phyloP scores from a whole-genome alignment of 129 eudicot species.

The Solidago caesia region DNA sequence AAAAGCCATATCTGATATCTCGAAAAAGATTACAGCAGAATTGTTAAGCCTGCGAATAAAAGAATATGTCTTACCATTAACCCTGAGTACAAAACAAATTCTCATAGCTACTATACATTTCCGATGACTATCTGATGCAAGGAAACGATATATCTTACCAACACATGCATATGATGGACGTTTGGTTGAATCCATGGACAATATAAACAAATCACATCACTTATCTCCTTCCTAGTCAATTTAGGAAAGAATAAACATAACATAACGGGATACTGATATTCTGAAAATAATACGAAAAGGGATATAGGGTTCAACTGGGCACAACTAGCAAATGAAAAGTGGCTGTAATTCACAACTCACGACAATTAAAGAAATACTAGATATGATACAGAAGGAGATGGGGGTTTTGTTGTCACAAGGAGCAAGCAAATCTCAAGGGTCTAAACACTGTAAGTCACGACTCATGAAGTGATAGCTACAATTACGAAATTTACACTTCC shows the following conservation, averaged over 20 bases:
- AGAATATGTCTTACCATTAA: not conserved
- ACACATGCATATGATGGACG: not conserved
- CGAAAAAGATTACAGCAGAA: not conserved
- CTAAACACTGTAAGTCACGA: conserved; percentile 7
- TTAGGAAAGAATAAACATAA: not conserved
- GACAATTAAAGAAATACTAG: not conserved
- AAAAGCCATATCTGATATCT: not conserved
- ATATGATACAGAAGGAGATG: not conserved
- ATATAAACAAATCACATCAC: not conserved
- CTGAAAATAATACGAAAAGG: not conserved
- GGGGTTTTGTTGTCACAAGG: not conserved
- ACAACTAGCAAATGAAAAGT: not conserved
- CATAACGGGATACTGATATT: not conserved
- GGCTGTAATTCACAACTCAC: not conserved
- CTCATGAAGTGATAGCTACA: not conserved
- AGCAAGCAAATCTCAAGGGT: conserved; percentile 16
- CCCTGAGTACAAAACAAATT: not conserved
- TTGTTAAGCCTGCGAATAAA: not conserved
- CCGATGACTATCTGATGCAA: not conserved
- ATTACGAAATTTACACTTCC: conserved; percentile 23
- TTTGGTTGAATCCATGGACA: not conserved
- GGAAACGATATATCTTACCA: not conserved
- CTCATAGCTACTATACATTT: not conserved
- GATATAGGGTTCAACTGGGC: not conserved
- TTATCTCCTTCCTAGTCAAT: not conserved